phyloP scores from a whole-genome alignment of 495 filamentous ascomycete species.

The Aspergillus panamensis region DNA sequence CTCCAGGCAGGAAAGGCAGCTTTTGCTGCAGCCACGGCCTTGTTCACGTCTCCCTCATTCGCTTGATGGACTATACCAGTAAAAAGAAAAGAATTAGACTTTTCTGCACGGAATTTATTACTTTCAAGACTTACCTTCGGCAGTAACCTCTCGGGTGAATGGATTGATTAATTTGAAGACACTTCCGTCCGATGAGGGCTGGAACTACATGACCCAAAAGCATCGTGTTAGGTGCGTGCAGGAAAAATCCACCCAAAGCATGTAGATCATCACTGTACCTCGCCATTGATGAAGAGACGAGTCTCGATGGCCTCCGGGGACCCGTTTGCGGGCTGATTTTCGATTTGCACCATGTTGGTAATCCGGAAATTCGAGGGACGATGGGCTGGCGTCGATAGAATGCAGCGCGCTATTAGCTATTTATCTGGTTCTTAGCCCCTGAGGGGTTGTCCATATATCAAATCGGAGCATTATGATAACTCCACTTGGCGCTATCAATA shows the following conservation, averaged over 20 bases:
- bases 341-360: neutral
- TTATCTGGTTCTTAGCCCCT: no score
- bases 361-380: neutral
- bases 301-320: constrained; percentile 27
- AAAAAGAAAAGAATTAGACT: neutral
- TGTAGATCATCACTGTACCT: constrained; percentile 25
- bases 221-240: no score
- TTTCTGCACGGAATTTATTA: no score
- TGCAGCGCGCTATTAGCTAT: neutral
- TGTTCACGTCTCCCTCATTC: constrained; percentile 50
- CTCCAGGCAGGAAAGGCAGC: constrained; percentile 58
- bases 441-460: no score
- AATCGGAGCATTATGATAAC: no score
- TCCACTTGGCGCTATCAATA: no score
- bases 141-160: constrained; percentile 41
- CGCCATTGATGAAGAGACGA: constrained; percentile 49
- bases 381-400: neutral
- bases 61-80: constrained; percentile 42
- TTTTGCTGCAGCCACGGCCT: constrained; percentile 56
- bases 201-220: constrained; percentile 31
- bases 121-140: constrained; percentile 28
- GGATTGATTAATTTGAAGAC: constrained; percentile 46
- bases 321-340: neutral
- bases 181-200: constrained; percentile 39
- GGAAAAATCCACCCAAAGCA: no score